These are phyloP conservation scores for Backusella circina DNA, from an alignment of 192 early-diverging fungal genomes.

Conservation along the genomic window DNA sequence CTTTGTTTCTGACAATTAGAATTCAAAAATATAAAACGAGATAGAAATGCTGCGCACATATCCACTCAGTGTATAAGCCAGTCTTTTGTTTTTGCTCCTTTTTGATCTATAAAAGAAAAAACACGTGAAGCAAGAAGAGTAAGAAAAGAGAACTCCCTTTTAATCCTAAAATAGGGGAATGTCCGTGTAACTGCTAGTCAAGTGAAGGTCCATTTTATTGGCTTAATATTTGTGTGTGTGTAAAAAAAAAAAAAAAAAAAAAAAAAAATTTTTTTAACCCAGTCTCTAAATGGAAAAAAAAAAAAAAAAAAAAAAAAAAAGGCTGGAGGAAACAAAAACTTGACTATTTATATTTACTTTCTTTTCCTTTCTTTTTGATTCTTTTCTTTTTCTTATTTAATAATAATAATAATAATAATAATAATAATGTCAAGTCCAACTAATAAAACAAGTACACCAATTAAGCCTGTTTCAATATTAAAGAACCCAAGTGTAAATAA, in stretches of 20 bases:
- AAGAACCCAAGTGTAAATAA: conserved; percentile 15
- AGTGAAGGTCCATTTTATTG: not conserved
- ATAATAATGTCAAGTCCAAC: not conserved
- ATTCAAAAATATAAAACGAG: not conserved
- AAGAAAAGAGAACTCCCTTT: not conserved
- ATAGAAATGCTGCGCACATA: not conserved
- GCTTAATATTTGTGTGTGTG: not conserved
- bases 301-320: not conserved
- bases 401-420: not conserved
- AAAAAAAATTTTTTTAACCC: too few species aligned
- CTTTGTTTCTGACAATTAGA: not conserved
- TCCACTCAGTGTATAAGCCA: not conserved
- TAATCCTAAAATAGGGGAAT: conserved; percentile 1
- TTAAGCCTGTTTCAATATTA: conserved; percentile 21
- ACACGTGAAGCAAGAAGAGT: not conserved
- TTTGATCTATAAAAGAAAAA: not conserved
- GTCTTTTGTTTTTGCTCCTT: too few species aligned
- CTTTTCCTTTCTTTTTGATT: not conserved
- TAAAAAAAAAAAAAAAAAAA: not conserved
- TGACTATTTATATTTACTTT: not conserved
- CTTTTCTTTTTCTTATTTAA: not conserved
- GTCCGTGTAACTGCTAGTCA: not conserved
- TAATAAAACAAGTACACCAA: conserved; percentile 7
- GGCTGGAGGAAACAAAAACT: not conserved
- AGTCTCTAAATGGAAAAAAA: not conserved